phyloP scores from a whole-genome alignment of 208 protist genomes.

The Novymonas esmeraldas region DNA sequence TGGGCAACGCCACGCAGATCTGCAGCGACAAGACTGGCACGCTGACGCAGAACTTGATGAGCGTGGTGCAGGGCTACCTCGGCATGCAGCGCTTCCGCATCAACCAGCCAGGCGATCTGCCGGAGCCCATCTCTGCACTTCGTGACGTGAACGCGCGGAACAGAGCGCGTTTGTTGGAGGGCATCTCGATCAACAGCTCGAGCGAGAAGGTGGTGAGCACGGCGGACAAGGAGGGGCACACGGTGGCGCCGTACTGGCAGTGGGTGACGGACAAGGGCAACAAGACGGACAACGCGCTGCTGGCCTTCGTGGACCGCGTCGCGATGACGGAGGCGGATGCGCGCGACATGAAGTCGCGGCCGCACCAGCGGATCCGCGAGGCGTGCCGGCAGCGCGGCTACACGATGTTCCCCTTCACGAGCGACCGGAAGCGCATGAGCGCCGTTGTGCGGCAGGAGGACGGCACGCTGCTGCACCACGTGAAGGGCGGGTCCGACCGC shows the following conservation, averaged over 20 bases:
- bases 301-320: conserved; percentile 78
- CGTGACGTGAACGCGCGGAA: conserved; percentile 53
- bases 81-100: conserved; percentile 61
- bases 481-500: conserved; percentile 94
- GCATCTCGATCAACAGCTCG: conserved; percentile 77
- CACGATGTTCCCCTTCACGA: conserved; percentile 85
- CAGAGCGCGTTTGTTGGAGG: conserved; percentile 60
- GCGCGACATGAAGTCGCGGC: conserved; percentile 38
- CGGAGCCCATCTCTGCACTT: conserved; percentile 29
- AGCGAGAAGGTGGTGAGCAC: conserved; percentile 66
- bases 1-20: conserved; percentile 97
- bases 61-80: conserved; percentile 90
- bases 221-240: conserved; percentile 40
- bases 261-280: conserved; percentile 80
- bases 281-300: conserved; percentile 87
- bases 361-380: conserved; percentile 61
- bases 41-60: conserved; percentile 98
- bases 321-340: conserved; percentile 28
- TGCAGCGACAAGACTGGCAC: conserved; percentile 99
- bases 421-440: conserved; percentile 90
- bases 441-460: conserved; percentile 51
- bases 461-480: conserved; percentile 61
- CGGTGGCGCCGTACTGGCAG: conserved; percentile 50
- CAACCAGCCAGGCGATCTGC: conserved; percentile 54
- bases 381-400: conserved; percentile 45